A percentile compares a stretch with the other conserved stretches of the same genome.
These are phyloP conservation scores for Aspergillus japonicus DNA, from an alignment of 2,329 filamentous ascomycete genomes.

Conservation along the genomic window DNA sequence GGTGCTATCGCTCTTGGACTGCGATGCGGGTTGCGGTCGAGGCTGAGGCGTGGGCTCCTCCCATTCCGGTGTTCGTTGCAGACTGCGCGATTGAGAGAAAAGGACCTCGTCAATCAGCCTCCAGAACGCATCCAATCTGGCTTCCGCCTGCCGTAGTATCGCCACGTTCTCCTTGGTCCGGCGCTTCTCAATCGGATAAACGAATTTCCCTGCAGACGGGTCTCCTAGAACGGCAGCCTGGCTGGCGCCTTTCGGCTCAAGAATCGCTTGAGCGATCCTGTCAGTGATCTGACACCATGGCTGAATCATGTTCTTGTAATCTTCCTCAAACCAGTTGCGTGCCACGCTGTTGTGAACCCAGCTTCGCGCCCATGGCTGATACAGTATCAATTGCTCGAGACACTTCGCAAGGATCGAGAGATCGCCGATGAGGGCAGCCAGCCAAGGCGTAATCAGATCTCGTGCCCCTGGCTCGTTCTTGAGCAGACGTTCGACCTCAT, in stretches of 20 bases:
- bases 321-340: conserved; percentile 1
- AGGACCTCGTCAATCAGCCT: conserved; percentile 32
- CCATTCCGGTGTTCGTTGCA: conserved; percentile 54
- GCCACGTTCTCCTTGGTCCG: conserved; percentile 48
- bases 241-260: not conserved
- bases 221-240: conserved; percentile 15
- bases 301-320: not conserved
- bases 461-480: conserved; percentile 37
- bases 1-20: not conserved
- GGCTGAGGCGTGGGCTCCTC: conserved; percentile 31
- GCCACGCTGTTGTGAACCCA: conserved; percentile 37
- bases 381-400: conserved; percentile 46
- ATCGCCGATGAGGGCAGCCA: conserved; percentile 44
- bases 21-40: too few relatives aligned
- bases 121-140: conserved; percentile 52
- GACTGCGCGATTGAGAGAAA: conserved; percentile 33
- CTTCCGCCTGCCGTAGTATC: conserved; percentile 49
- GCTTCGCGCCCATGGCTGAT: conserved; percentile 50
- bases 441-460: conserved; percentile 39
- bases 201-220: conserved; percentile 44
- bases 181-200: conserved; percentile 51
- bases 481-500: conserved; percentile 51
- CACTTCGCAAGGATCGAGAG: conserved; percentile 50
- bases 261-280: not conserved
- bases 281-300: not conserved